Conservation (phyloP, 352 stramenopile genomes). For the Phytophthora ohioensis region DNA sequence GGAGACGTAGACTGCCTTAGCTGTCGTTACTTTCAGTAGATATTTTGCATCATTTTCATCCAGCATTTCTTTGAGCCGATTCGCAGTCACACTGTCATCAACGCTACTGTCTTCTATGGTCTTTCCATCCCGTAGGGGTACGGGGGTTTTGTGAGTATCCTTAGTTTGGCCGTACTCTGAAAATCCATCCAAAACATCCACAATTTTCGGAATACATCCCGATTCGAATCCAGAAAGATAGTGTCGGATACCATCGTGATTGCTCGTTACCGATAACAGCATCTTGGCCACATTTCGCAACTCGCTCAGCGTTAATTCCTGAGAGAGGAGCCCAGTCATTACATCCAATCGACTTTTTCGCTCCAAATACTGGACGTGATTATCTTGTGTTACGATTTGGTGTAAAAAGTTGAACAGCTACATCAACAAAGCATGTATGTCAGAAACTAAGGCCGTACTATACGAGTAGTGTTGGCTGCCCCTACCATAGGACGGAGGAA, state of each 20-base stretch:
- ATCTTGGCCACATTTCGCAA: slow-evolving; percentile 30
- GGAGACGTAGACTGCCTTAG: slow-evolving; percentile 38
- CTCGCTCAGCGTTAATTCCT: slow-evolving; percentile 27
- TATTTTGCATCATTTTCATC: slow-evolving; percentile 5
- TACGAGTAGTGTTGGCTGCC: not conserved
- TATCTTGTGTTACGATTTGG: slow-evolving; percentile 25
- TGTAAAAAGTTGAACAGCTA: slow-evolving; percentile 34
- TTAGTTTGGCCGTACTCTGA: slow-evolving; percentile 11
- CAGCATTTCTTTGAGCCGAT: not conserved
- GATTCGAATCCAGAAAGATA: slow-evolving; percentile 31
- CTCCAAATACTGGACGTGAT: slow-evolving; percentile 11
- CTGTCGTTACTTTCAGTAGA: slow-evolving; percentile 22
- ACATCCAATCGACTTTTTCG: slow-evolving; percentile 21
- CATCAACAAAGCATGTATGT: not conserved
- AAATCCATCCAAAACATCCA: slow-evolving; percentile 17
- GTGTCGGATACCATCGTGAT: slow-evolving; percentile 19
- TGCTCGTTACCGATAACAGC: slow-evolving; percentile 16
- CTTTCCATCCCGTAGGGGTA: not conserved
- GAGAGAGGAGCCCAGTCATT: slow-evolving; percentile 21
- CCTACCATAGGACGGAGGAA: slow-evolving; percentile 45
- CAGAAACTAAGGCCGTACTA: not conserved
- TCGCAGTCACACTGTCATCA: not conserved
- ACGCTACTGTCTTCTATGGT: not conserved
- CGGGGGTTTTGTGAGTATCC: not conserved
- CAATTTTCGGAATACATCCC: slow-evolving; percentile 30